A percentile compares a stretch with the other conserved stretches of the same genome.
These are phyloP conservation scores for Parachaetomium inaequale DNA, from an alignment of 495 filamentous ascomycete species.

Conservation along the genomic window DNA sequence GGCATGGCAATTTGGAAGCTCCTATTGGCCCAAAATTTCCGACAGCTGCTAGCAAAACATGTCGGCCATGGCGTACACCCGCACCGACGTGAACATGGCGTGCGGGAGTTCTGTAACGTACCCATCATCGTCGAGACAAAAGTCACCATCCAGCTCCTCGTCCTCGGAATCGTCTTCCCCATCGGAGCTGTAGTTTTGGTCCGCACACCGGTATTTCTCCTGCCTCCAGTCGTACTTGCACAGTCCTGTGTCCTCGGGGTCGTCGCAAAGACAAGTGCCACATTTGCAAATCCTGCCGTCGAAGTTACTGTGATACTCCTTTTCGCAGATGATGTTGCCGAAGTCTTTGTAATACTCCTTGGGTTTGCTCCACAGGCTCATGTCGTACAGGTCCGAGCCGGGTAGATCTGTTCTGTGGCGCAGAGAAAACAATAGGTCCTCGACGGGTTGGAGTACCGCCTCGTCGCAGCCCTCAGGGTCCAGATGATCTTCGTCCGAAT, in stretches of 20 bases:
- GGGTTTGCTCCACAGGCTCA: background rate
- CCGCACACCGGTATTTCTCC: background rate
- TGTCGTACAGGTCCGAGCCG: background rate
- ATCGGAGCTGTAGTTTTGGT: background rate
- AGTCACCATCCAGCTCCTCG: background rate
- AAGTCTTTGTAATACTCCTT: background rate
- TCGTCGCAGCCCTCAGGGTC: background rate
- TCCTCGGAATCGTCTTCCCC: background rate
- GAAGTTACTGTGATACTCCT: background rate
- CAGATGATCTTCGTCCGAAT: background rate
- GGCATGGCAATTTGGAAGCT: too few relatives aligned
- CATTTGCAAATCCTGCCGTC: background rate
- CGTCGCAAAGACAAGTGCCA: background rate
- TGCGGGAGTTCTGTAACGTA: too few relatives aligned
- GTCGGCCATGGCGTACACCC: too few relatives aligned
- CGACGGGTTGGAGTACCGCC: background rate
- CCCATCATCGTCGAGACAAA: background rate
- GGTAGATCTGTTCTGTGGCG: background rate
- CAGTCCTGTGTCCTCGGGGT: too few relatives aligned
- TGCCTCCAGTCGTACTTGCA: background rate
- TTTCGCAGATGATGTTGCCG: too few relatives aligned
- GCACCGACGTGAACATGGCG: too few relatives aligned
- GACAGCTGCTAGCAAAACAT: too few relatives aligned
- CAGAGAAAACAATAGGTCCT: background rate
- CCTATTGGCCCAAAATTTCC: too few relatives aligned